A percentile compares a stretch with the other conserved stretches of the same genome.
Evolutionary conservation across 805 yeast species (phyloP).

Genomic region (Wickerhamiella lipophila): DNA sequence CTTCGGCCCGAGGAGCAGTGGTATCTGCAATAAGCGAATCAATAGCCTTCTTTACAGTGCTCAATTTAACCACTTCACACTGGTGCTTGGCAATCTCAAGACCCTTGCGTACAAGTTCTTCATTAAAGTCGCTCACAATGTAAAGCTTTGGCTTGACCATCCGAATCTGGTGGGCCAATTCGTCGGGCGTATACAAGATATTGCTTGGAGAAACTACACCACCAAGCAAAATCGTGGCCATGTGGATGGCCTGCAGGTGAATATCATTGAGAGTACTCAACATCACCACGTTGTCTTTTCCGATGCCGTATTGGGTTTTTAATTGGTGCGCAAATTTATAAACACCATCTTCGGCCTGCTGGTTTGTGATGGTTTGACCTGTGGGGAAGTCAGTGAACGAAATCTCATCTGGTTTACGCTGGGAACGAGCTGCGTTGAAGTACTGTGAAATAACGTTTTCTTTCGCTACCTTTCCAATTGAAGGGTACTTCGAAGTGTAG

Average conservation of each 20-base stretch:
- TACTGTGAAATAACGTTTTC: constrained; percentile 4
- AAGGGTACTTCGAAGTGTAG: constrained; percentile 2
- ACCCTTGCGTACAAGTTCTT: constrained; percentile 9
- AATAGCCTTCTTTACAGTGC: too few relatives aligned
- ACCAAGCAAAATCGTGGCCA: constrained; percentile 23
- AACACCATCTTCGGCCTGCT: constrained; percentile 10
- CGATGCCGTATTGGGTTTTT: constrained; percentile 16
- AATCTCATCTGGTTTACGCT: neutral
- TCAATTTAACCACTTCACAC: too few relatives aligned
- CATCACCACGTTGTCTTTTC: constrained; percentile 26
- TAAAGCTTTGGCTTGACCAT: constrained; percentile 19
- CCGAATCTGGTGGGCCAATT: constrained; percentile 25
- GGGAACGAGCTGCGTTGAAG: neutral
- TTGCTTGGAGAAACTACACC: constrained; percentile 28
- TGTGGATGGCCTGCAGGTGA: constrained; percentile 24
- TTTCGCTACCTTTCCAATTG: neutral
- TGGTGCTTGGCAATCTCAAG: constrained; percentile 10
- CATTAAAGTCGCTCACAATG: constrained; percentile 17
- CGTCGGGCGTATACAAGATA: constrained; percentile 25
- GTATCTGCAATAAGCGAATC: constrained; percentile 1
- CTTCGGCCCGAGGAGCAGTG: constrained; percentile 7
- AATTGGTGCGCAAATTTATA: constrained; percentile 19
- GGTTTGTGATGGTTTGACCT: neutral
- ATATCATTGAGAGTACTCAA: constrained; percentile 25
- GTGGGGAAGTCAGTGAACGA: constrained; percentile 8